These are phyloP conservation scores for Zymoseptoria ardabiliae DNA, from an alignment of 2,329 filamentous ascomycete species.

Conservation along the genomic window DNA sequence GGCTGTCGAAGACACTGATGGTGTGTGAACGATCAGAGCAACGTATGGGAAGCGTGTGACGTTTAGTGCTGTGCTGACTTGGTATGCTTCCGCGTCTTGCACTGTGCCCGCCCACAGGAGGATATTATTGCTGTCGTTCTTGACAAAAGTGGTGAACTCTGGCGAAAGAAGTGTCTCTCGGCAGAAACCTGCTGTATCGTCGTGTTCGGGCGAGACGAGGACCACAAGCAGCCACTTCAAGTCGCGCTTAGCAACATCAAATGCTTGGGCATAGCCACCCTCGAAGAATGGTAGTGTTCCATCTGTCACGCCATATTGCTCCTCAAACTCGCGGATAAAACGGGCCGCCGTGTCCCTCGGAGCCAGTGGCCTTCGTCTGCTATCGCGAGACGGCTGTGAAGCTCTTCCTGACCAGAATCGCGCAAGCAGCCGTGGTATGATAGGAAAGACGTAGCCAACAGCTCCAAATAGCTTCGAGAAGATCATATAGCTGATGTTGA, in stretches of 20 bases:
- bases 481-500: slow-evolving; percentile 68
- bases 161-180: slow-evolving; percentile 71
- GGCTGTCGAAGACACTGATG: slow-evolving; percentile 70
- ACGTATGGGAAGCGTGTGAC: slow-evolving; percentile 92
- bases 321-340: slow-evolving; percentile 89
- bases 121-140: slow-evolving; percentile 67
- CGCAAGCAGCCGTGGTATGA: slow-evolving; percentile 60
- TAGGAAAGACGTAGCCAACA: slow-evolving; percentile 70
- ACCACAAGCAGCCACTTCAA: slow-evolving; percentile 87
- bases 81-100: slow-evolving; percentile 87
- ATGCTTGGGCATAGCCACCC: slow-evolving; percentile 82
- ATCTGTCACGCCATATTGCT: slow-evolving; percentile 65
- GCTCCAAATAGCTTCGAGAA: slow-evolving; percentile 63
- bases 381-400: slow-evolving; percentile 52
- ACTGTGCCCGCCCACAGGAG: slow-evolving; percentile 91
- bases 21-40: slow-evolving; percentile 78
- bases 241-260: slow-evolving; percentile 83
- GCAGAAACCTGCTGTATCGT: slow-evolving; percentile 78
- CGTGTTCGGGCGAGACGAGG: slow-evolving; percentile 85
- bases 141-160: slow-evolving; percentile 67
- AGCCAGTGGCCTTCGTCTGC: slow-evolving; percentile 62
- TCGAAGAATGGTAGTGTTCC: slow-evolving; percentile 72
- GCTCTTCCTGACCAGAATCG: slow-evolving; percentile 49
- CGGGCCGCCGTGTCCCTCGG: slow-evolving; percentile 81
- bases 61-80: slow-evolving; percentile 77